Percentiles rank a stretch among this genome's conserved stretches.
Conservation (phyloP, 352 stramenopile genomes). For the Aphanomyces euteiches region DNA sequence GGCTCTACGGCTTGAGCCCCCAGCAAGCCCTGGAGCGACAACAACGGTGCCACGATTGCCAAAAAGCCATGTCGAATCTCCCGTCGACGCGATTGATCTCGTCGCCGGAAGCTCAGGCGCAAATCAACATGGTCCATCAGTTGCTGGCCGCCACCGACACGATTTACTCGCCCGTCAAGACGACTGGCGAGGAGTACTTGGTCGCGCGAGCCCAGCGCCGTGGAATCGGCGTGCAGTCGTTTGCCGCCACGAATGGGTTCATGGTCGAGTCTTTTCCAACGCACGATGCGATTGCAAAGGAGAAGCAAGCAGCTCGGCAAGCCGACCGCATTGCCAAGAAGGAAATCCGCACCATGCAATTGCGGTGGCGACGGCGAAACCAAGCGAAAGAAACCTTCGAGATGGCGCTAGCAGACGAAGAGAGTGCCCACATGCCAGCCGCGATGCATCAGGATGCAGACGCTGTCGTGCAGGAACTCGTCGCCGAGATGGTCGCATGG, state of each 20-base stretch:
- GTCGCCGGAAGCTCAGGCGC: slow-evolving; percentile 48
- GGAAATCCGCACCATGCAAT: slow-evolving; percentile 25
- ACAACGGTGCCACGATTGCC: slow-evolving; percentile 66
- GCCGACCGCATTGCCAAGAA: slow-evolving; percentile 21
- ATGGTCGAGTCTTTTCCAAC: slow-evolving; percentile 43
- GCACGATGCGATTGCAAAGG: neutral
- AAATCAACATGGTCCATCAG: slow-evolving; percentile 47
- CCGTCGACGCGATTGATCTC: slow-evolving; percentile 40
- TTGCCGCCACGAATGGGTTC: slow-evolving; percentile 49
- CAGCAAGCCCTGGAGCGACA: slow-evolving; percentile 57
- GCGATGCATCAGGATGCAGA: neutral
- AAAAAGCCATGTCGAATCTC: slow-evolving; percentile 38
- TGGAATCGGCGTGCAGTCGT: slow-evolving; percentile 47
- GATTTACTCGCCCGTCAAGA: slow-evolving; percentile 54
- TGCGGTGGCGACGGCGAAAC: slow-evolving; percentile 13
- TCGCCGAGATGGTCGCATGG: neutral
- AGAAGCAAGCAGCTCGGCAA: neutral
- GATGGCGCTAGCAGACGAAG: slow-evolving; percentile 1
- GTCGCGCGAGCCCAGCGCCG: slow-evolving; percentile 50
- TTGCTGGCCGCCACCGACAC: slow-evolving; percentile 47
- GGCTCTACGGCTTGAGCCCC: slow-evolving; percentile 60
- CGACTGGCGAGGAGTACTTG: slow-evolving; percentile 49
- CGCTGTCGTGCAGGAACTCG: neutral
- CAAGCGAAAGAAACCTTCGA: neutral
- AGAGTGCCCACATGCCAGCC: neutral